Evolutionary conservation across 2,329 filamentous ascomycete genomes (phyloP).

Genomic region (Diplodia intermedia): DNA sequence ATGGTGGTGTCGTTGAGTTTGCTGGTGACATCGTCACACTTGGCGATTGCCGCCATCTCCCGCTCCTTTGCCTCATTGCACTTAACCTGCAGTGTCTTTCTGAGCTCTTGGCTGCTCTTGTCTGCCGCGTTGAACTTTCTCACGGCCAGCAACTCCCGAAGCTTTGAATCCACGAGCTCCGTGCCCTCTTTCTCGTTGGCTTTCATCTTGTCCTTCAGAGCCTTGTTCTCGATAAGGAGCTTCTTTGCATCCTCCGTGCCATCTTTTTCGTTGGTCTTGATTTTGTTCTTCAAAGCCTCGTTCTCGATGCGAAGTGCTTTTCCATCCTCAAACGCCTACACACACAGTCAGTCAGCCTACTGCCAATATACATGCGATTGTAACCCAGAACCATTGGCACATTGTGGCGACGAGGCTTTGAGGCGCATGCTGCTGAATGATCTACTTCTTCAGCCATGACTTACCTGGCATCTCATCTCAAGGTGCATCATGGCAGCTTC

Average conservation of each 20-base stretch:
- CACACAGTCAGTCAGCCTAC: neutral
- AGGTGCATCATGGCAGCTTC: neutral
- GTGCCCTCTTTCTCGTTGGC: neutral
- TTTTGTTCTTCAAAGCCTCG: neutral
- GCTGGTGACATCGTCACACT: neutral
- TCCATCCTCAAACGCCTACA: neutral
- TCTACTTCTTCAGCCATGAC: neutral
- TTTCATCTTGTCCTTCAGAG: neutral
- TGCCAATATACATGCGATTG: no score
- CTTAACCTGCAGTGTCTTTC: neutral
- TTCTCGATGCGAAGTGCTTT: neutral
- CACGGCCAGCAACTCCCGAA: neutral
- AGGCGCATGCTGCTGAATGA: neutral
- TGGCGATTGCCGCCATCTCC: neutral
- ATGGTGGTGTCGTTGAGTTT: neutral
- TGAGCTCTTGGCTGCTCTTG: neutral
- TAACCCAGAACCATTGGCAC: no score
- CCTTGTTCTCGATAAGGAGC: neutral
- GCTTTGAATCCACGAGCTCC: neutral
- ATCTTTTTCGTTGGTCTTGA: neutral
- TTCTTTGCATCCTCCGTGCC: neutral
- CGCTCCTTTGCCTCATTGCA: neutral
- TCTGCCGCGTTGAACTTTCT: neutral
- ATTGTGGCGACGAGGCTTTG: no score
- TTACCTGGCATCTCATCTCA: conserved; percentile 12